A percentile compares a stretch with the other conserved stretches of the same genome.
Evolutionary conservation across 164 flowering plant species (phyloP).

Genomic region (Dillenia suffruticosa): DNA sequence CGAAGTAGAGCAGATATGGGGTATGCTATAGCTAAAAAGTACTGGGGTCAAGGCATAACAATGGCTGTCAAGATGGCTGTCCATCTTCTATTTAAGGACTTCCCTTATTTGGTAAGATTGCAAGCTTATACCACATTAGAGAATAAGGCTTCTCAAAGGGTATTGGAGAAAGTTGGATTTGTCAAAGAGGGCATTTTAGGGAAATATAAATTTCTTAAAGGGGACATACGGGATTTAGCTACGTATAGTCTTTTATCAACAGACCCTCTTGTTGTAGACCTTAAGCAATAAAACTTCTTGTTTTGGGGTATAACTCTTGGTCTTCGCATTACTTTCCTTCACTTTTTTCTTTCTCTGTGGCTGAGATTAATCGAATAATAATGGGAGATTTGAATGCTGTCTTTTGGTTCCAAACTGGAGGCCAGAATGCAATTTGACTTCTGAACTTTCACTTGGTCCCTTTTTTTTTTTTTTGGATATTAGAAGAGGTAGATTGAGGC

Average conservation of each 20-base stretch:
- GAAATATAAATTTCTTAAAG: constrained; percentile 5
- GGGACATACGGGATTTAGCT: constrained; percentile 1
- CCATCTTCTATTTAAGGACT: constrained; percentile 1
- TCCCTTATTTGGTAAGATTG: constrained; percentile 7
- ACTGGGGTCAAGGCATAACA: constrained; percentile 10
- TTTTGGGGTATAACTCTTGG: no score
- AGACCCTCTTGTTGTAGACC: not conserved
- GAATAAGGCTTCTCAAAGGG: constrained; percentile 19
- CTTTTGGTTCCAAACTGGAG: no score
- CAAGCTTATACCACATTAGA: constrained; percentile 10
- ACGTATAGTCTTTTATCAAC: constrained; percentile 12
- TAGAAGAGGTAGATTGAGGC: no score
- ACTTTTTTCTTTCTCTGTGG: no score
- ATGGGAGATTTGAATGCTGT: no score
- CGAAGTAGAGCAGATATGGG: constrained; percentile 10
- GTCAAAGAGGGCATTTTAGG: constrained; percentile 10
- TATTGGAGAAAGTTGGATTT: constrained; percentile 18
- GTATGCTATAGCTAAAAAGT: constrained; percentile 10
- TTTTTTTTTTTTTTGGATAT: no score
- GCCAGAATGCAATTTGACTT: no score
- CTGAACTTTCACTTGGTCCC: no score
- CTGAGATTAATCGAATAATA: no score
- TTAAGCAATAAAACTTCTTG: no score
- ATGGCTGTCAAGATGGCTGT: constrained; percentile 12
- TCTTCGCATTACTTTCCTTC: no score